Evolutionary conservation across 352 stramenopile species (phyloP), one percentile per base, ranked within the genome.

Genomic region (Globisporangium barbulae): DNA sequence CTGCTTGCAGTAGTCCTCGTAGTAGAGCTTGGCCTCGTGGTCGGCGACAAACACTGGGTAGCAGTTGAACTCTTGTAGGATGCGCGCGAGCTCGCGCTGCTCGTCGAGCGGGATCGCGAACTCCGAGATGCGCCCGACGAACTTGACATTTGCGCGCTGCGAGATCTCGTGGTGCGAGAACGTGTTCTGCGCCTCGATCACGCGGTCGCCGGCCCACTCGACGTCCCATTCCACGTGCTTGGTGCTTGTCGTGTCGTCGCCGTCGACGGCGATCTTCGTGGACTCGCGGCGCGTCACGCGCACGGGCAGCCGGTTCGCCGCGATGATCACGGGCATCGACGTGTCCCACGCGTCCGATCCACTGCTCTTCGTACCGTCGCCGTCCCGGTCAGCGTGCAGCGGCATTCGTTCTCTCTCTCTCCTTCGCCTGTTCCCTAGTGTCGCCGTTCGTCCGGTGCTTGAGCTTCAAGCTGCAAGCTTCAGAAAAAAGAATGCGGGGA

Each of bases 1-100:
- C 61, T 96, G 90, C 75, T 99, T 99, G 81, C 97, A 99, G 75
- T 98, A 99, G 52, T 91, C 89, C 75, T 98, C 93, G 53, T 90
- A 93, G 64, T 87, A 89, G 5, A 89, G 61, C 57, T 82, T 82
- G 9, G 80, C 82, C 49, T 90, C 81, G 5, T 86, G 72, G 1
- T 64, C 31, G 4, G 71, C 60, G 9, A 89, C 60, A 56, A 90
- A 90, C 25, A 93, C 79, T 0, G 83, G 81, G 42, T 73, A 91
- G 69, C 83, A 93, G 55, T 88, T 86, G 56, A 88, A 72, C 37
- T 76, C 62, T n/a, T 64, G 69, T 0, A 90, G 76, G 44, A 83
- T 71, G n/a, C 67, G 61, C 28, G 74, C 71, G 13, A 89, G 75
- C 54, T 79, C 71, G 3, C 65, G 65, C 10, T 83, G 77, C n/a